These are phyloP conservation scores for Ceriops tagal DNA, from an alignment of 345 rosid species.

Conservation along the genomic window DNA sequence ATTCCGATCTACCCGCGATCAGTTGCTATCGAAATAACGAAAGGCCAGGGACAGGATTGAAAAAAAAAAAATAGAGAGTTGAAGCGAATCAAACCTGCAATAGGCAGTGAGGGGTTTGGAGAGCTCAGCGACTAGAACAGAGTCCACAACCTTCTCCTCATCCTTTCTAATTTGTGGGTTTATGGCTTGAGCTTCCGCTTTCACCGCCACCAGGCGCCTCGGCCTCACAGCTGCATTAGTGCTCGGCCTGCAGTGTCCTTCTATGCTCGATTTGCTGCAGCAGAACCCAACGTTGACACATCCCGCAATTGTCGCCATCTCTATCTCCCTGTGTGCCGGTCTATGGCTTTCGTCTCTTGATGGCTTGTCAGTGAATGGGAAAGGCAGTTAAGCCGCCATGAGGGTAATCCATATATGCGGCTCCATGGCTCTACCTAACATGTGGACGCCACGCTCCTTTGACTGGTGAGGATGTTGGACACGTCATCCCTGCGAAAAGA, in stretches of 20 bases:
- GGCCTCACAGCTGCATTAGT: constrained; percentile 16
- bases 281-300: constrained; percentile 23
- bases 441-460: constrained; percentile 57
- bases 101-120: constrained; percentile 77
- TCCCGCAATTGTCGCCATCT: constrained; percentile 33
- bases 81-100: constrained; percentile 54
- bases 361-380: background rate
- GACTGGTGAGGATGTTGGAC: background rate
- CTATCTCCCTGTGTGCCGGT: too few relatives aligned
- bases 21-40: too few relatives aligned
- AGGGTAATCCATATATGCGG: too few relatives aligned
- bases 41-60: background rate
- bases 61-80: background rate
- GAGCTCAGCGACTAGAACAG: constrained; percentile 69
- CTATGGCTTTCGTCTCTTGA: too few relatives aligned
- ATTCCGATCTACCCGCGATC: too few relatives aligned
- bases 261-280: constrained; percentile 23
- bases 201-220: constrained; percentile 46
- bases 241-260: constrained; percentile 13
- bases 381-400: background rate
- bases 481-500: too few relatives aligned
- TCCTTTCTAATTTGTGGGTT: constrained; percentile 74
- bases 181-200: constrained; percentile 63
- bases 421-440: constrained; percentile 8
- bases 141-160: constrained; percentile 86